Evolutionary conservation across 1,284 basidiomycete species (phyloP).

Genomic region (Lignosus rhinocerotis): DNA sequence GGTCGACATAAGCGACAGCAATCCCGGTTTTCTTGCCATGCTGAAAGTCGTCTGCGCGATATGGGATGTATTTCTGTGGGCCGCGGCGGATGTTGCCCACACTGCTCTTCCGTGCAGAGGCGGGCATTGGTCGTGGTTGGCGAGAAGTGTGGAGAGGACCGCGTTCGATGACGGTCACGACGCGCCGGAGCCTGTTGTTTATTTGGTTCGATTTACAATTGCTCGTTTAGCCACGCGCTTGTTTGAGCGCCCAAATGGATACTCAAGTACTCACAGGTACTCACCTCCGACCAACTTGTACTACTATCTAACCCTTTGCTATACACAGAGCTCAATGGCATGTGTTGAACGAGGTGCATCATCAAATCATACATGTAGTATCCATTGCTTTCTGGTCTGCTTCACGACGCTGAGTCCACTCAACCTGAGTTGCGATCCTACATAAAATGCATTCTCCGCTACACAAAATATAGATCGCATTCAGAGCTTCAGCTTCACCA

Average conservation of each 20-base stretch:
- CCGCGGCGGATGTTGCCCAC: conserved; percentile 30
- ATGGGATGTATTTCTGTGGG: conserved; percentile 65
- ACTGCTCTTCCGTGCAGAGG: conserved; percentile 39
- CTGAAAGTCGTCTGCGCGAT: conserved; percentile 68
- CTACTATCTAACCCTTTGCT: too few species aligned
- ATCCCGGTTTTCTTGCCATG: conserved; percentile 79
- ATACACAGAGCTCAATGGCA: too few species aligned
- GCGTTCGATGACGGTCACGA: conserved; percentile 1
- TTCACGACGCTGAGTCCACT: too few species aligned
- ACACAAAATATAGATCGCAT: too few species aligned
- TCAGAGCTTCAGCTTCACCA: too few species aligned
- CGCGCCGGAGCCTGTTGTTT: conserved; percentile 7
- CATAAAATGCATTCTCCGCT: too few species aligned
- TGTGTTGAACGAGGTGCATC: too few species aligned
- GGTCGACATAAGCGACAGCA: conserved; percentile 63
- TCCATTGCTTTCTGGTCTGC: too few species aligned
- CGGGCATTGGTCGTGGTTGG: conserved; percentile 29
- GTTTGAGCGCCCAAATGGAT: not conserved
- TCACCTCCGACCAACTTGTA: too few species aligned
- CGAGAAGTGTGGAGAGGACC: conserved; percentile 1
- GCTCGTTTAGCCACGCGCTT: not conserved
- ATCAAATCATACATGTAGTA: too few species aligned
- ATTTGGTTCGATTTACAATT: conserved; percentile 16
- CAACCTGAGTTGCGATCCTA: too few species aligned
- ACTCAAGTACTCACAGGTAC: too few species aligned